A percentile compares a stretch with the other conserved stretches of the same genome.
Conservation (phyloP, 2,329 filamentous ascomycete genomes). For the Aspergillus pseudotamarii region DNA sequence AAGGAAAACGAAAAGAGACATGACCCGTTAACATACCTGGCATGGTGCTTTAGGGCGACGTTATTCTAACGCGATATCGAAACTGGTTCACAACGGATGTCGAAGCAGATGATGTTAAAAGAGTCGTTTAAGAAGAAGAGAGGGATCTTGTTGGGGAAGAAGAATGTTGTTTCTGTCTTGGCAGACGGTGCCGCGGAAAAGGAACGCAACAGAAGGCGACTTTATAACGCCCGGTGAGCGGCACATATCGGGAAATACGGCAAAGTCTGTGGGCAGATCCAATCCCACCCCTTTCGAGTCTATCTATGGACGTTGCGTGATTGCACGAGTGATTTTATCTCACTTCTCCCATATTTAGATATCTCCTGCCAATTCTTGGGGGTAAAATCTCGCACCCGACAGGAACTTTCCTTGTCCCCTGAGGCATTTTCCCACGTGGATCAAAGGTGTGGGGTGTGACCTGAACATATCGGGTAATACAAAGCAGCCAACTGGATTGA, state of each 20-base stretch:
- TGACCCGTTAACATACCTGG: slow-evolving; percentile 7
- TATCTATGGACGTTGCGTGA: background rate
- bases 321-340: background rate
- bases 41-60: background rate
- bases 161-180: slow-evolving; percentile 1
- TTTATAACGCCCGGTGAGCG: slow-evolving; percentile 3
- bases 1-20: slow-evolving; percentile 2
- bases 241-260: slow-evolving; percentile 3
- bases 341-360: background rate
- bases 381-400: background rate
- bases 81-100: background rate
- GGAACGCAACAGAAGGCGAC: background rate
- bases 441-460: background rate
- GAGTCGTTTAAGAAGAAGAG: background rate
- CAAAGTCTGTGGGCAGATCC: slow-evolving; percentile 1
- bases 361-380: background rate
- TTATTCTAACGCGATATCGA: background rate
- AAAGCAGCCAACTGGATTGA: background rate
- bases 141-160: background rate
- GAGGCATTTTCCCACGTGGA: slow-evolving; percentile 5
- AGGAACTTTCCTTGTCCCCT: background rate
- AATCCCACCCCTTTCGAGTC: background rate
- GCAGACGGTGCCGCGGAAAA: background rate
- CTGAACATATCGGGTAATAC: too few relatives aligned
- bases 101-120: background rate